Conservation (phyloP, 2,329 filamentous ascomycete genomes). For the Penicillium sclerotiorum region DNA sequence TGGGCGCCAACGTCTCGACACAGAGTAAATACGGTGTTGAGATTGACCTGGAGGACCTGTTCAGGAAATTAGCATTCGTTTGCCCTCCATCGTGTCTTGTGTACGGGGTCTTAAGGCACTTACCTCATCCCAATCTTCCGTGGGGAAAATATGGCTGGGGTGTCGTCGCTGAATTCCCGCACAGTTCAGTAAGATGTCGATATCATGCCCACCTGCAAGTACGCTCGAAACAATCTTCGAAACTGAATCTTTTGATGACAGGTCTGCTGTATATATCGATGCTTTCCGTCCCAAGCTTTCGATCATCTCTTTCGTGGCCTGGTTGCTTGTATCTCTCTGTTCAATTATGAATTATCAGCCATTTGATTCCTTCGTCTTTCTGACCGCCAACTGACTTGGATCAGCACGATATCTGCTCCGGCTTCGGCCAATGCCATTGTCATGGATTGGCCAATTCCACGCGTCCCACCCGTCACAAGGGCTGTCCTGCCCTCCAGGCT, state of each 20-base stretch:
- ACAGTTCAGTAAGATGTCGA: slow-evolving; percentile 79
- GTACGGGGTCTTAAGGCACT: background rate
- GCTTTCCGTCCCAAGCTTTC: slow-evolving; percentile 35
- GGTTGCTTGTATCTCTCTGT: slow-evolving; percentile 22
- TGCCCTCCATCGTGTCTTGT: no score
- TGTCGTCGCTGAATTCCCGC: slow-evolving; percentile 80
- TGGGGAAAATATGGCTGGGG: slow-evolving; percentile 70
- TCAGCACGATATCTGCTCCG: slow-evolving; percentile 36
- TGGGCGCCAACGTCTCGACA: slow-evolving; percentile 27
- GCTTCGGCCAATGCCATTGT: slow-evolving; percentile 40
- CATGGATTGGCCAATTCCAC: slow-evolving; percentile 42
- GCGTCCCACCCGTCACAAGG: slow-evolving; percentile 40
- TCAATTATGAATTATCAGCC: background rate
- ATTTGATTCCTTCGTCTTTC: background rate
- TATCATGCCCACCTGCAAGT: slow-evolving; percentile 49
- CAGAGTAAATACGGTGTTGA: slow-evolving; percentile 72
- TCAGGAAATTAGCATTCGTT: background rate
- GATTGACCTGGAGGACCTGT: slow-evolving; percentile 78
- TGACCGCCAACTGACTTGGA: slow-evolving; percentile 13
- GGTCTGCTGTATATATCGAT: slow-evolving; percentile 39
- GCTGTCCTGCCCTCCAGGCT: slow-evolving; percentile 32
- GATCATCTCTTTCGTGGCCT: slow-evolving; percentile 24
- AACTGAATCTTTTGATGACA: slow-evolving; percentile 35
- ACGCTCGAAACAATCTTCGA: slow-evolving; percentile 32
- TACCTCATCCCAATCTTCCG: slow-evolving; percentile 70